Percentiles rank a stretch among this genome's conserved stretches.
These are phyloP conservation scores for Wickerhamiella brachini DNA, from an alignment of 805 yeast genomes.

Conservation along the genomic window DNA sequence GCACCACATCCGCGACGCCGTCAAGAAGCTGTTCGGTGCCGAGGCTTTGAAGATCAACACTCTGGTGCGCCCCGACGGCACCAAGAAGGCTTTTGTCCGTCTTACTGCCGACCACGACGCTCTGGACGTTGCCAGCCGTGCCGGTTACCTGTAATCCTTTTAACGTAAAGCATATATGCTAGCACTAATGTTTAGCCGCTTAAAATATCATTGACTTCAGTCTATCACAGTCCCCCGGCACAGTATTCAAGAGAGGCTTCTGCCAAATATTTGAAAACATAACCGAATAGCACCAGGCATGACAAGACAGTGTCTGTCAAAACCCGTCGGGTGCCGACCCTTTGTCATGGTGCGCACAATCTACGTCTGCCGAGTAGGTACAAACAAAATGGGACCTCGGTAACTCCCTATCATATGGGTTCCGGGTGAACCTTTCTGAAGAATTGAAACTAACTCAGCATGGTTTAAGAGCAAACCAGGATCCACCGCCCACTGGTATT, in stretches of 20 bases:
- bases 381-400: neutral
- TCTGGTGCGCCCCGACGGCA: constrained; percentile 96
- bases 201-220: neutral
- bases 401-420: too few species aligned
- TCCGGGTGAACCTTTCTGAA: too few species aligned
- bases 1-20: constrained; percentile 95
- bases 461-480: constrained; percentile 66
- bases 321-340: neutral
- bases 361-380: constrained; percentile 17
- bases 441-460: constrained; percentile 29
- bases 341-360: constrained; percentile 18
- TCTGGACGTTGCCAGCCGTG: constrained; percentile 98
- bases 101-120: constrained; percentile 99
- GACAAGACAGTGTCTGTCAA: too few species aligned
- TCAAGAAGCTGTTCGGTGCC: constrained; percentile 95
- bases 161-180: constrained; percentile 1
- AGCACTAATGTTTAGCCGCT: neutral
- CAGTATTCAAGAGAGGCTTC: too few species aligned
- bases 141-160: constrained; percentile 79
- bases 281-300: too few species aligned
- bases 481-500: constrained; percentile 73
- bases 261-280: too few species aligned
- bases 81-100: constrained; percentile 99
- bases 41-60: constrained; percentile 92
- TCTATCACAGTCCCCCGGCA: too few species aligned